phyloP scores from a whole-genome alignment of 2,329 filamentous ascomycete genomes.

The Alternaria brassicicola region DNA sequence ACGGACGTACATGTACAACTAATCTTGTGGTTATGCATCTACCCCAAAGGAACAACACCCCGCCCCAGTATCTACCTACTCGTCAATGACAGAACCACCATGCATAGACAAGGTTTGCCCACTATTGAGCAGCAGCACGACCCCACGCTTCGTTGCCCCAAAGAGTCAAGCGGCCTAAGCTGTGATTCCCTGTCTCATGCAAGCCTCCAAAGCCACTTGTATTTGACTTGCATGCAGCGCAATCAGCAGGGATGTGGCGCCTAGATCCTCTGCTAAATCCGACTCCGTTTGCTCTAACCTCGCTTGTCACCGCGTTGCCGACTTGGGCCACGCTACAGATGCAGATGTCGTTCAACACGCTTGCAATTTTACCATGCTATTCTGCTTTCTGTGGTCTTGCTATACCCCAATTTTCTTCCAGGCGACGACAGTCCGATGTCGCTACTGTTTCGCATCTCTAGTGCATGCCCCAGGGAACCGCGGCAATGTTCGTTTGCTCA shows the following conservation, averaged over 20 bases:
- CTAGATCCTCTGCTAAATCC: slow-evolving; percentile 29
- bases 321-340: slow-evolving; percentile 20
- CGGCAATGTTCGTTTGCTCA: slow-evolving; percentile 18
- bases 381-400: slow-evolving; percentile 8
- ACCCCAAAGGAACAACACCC: background rate
- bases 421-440: slow-evolving; percentile 7
- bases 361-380: slow-evolving; percentile 12
- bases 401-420: slow-evolving; percentile 3
- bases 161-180: slow-evolving; percentile 25
- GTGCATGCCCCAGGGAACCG: slow-evolving; percentile 8
- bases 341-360: slow-evolving; percentile 19
- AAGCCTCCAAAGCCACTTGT: slow-evolving; percentile 31
- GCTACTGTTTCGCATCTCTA: background rate
- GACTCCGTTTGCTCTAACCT: slow-evolving; percentile 21
- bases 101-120: slow-evolving; percentile 11
- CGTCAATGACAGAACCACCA: slow-evolving; percentile 4
- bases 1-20: background rate
- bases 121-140: slow-evolving; percentile 16
- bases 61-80: slow-evolving; percentile 1
- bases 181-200: slow-evolving; percentile 22
- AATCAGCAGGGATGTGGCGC: slow-evolving; percentile 24
- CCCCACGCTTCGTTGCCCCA: slow-evolving; percentile 28
- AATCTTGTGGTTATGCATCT: background rate
- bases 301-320: slow-evolving; percentile 14
- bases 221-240: slow-evolving; percentile 35